Conservation (phyloP, 1,139 yeast genomes). For the Hyphopichia pseudoburtonii region DNA sequence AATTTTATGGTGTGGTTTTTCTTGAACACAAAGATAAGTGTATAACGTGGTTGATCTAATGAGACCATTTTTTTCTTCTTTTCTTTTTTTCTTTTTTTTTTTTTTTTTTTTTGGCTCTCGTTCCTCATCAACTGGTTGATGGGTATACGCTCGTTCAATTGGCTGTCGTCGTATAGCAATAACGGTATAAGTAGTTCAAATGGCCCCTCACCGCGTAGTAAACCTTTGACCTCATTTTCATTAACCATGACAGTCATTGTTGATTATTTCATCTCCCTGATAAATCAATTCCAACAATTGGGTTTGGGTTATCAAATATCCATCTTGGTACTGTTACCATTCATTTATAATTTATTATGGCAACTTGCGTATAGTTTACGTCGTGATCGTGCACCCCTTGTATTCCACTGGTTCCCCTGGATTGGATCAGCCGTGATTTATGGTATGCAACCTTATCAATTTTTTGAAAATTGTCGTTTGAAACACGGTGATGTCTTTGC, state of each 20-base stretch:
- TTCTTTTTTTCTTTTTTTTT: no score
- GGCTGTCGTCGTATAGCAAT: neutral
- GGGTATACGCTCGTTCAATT: no score
- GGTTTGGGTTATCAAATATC: constrained; percentile 25
- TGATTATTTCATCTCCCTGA: neutral
- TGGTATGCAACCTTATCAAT: constrained; percentile 91
- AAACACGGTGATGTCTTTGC: constrained; percentile 93
- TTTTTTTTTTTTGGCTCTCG: no score
- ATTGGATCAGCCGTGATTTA: constrained; percentile 85
- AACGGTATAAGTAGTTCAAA: neutral
- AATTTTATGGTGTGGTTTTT: constrained; percentile 3
- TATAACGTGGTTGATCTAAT: no score
- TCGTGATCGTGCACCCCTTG: constrained; percentile 86
- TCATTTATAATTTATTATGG: constrained; percentile 62
- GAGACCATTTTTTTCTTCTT: no score
- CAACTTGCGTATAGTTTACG: constrained; percentile 71
- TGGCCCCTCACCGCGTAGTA: neutral
- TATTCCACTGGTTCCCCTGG: constrained; percentile 94
- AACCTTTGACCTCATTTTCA: neutral
- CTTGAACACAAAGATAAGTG: no score
- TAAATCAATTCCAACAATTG: neutral
- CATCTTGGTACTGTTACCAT: constrained; percentile 43
- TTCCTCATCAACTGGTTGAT: no score
- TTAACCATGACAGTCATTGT: neutral
- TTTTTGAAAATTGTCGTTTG: constrained; percentile 72